Conservation (phyloP, 768 basidiomycete genomes). For the Boletales sp. region DNA sequence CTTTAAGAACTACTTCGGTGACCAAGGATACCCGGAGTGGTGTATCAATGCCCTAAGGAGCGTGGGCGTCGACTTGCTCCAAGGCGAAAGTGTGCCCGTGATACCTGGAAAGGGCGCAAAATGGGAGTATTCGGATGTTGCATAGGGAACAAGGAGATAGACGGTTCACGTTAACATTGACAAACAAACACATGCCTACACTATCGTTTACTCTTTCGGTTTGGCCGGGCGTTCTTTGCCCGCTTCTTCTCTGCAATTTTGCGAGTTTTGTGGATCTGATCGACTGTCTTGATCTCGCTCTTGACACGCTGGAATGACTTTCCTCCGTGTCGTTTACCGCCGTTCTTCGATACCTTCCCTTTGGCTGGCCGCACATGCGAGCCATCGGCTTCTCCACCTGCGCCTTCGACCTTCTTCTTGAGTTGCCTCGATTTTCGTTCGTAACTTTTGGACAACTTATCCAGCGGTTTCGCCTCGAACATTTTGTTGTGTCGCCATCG, state of each 20-base stretch:
- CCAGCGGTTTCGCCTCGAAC: slow-evolving; percentile 66
- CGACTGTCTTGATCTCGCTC: slow-evolving; percentile 80
- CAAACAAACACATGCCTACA: slow-evolving; percentile 6
- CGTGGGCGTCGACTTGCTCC: slow-evolving; percentile 80
- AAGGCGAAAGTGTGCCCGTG: slow-evolving; percentile 46
- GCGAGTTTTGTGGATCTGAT: slow-evolving; percentile 81
- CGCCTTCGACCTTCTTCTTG: slow-evolving; percentile 51
- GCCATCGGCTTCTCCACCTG: slow-evolving; percentile 24
- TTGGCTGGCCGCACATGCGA: slow-evolving; percentile 14
- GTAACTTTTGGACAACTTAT: slow-evolving; percentile 68
- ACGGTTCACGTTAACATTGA: background rate
- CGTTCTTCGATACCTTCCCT: slow-evolving; percentile 31
- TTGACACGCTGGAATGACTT: slow-evolving; percentile 66
- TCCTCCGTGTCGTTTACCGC: slow-evolving; percentile 46
- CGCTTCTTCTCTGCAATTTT: slow-evolving; percentile 60
- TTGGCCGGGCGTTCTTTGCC: slow-evolving; percentile 80
- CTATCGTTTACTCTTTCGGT: slow-evolving; percentile 32
- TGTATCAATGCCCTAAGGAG: slow-evolving; percentile 79
- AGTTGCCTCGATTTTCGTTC: slow-evolving; percentile 66
- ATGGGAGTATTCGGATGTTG: slow-evolving; percentile 71
- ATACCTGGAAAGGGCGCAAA: slow-evolving; percentile 63
- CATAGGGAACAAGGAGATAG: slow-evolving; percentile 11
- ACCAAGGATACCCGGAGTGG: slow-evolving; percentile 83
- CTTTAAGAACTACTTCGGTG: slow-evolving; percentile 75
- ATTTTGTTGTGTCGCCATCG: slow-evolving; percentile 74